Evolutionary conservation across 1,284 basidiomycete species (phyloP), one percentile per base, ranked within the genome.

Genomic region (Leccinum pachyderme): DNA sequence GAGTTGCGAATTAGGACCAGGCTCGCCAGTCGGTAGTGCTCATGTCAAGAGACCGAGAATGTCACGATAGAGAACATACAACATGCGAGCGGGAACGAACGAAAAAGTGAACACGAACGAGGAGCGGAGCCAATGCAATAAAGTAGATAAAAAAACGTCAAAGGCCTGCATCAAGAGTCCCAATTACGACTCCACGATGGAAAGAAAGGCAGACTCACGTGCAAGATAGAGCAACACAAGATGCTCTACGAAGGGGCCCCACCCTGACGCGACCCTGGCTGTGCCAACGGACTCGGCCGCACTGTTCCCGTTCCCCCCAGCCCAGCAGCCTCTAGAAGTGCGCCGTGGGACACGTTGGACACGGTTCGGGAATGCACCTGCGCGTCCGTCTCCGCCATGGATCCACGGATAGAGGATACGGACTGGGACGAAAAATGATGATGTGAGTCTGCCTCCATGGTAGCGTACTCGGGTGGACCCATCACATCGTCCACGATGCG

Each of bases 401-500:
- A 57, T 22, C 39, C 64, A 1, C 53, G 55, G 35, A 66, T 37
- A 9, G 69, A 69, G 1, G 65, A 55, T 4, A 71, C 49, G 5
- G 69, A 67, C n/a, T 44, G 53, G 8, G 57, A 54, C 13, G 65
- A 64, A 22, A 53, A 71, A 53, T 69, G 68, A 0, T 43, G 22
- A 24, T 4, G 41, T 6, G 22, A 0, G 12, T 43, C 41, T 12
- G 24, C 22, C 7, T 43, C 41, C 24, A 43, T 13, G n/a, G 35
- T 37, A 2, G 50, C 4, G 15, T 29, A 27, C 0, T 48, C 0
- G 0, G 68, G 49, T 2, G 74, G 72, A 4, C 81, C 81, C 81
- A 83, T 82, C 5, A 82, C 75, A 51, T 80, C 74, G 51, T 81
- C 77, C 11, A 83, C 74, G 57, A 83, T 81, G 6, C 66, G 64